Percentiles rank a stretch among this genome's conserved stretches.
Evolutionary conservation across 2,329 filamentous ascomycete species (phyloP).

Genomic region (Penicillium sp.): DNA sequence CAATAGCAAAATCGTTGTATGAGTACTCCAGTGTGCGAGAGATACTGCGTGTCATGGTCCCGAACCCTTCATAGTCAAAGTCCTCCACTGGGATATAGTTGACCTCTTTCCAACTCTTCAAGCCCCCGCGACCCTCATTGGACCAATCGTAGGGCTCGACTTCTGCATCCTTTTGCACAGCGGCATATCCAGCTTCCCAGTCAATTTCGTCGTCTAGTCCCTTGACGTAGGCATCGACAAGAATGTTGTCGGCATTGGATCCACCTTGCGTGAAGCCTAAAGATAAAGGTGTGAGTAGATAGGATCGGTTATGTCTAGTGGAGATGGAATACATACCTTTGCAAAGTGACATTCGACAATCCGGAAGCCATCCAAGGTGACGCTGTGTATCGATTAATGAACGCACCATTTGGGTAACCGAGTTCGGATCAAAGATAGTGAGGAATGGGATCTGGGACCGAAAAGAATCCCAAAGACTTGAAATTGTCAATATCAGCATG

Average conservation of each 20-base stretch:
- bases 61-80: slow-evolving; percentile 68
- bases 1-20: slow-evolving; percentile 73
- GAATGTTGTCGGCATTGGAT: slow-evolving; percentile 70
- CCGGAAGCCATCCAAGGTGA: slow-evolving; percentile 72
- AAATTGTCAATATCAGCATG: slow-evolving; percentile 20
- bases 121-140: slow-evolving; percentile 69
- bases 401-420: slow-evolving; percentile 67
- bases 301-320: not conserved
- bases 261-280: slow-evolving; percentile 72
- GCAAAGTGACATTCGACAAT: slow-evolving; percentile 74
- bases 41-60: slow-evolving; percentile 70
- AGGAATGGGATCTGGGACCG: slow-evolving; percentile 70
- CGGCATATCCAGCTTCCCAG: slow-evolving; percentile 70
- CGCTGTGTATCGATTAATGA: slow-evolving; percentile 73
- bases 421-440: slow-evolving; percentile 66
- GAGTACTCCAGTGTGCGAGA: slow-evolving; percentile 76
- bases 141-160: slow-evolving; percentile 72
- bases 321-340: slow-evolving; percentile 46
- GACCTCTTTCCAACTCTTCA: slow-evolving; percentile 71
- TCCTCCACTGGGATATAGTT: slow-evolving; percentile 74
- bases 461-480: slow-evolving; percentile 69
- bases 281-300: not conserved
- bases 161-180: slow-evolving; percentile 71
- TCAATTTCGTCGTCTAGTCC: slow-evolving; percentile 65
- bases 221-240: slow-evolving; percentile 71